These are phyloP conservation scores for Persicaria tinctoria DNA, from an alignment of 148 eudicot species.

Conservation along the genomic window DNA sequence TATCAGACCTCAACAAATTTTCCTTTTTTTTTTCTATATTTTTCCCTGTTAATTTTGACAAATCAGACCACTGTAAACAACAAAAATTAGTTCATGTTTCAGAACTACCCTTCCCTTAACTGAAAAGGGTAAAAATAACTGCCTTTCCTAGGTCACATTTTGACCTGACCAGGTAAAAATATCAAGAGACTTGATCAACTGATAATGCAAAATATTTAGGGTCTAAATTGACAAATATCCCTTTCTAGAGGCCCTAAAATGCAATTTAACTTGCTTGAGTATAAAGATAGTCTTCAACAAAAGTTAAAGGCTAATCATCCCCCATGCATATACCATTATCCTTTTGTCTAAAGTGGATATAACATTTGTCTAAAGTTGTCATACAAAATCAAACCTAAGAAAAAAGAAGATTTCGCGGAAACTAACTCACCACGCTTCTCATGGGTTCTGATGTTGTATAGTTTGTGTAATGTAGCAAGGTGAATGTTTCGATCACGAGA, in stretches of 20 bases:
- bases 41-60: background rate
- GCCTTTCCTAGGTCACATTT: background rate
- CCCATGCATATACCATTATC: background rate
- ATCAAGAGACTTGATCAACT: no score
- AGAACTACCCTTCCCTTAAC: background rate
- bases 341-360: constrained; percentile 2
- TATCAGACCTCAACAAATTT: background rate
- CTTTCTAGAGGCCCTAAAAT: background rate
- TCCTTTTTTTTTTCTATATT: background rate
- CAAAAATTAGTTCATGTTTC: background rate
- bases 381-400: background rate
- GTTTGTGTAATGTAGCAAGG: constrained; percentile 34
- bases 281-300: background rate
- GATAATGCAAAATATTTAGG: no score
- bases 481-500: constrained; percentile 59
- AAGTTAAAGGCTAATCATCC: constrained; percentile 10
- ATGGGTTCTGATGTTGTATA: background rate
- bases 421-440: background rate
- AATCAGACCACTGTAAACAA: background rate
- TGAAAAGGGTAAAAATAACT: background rate
- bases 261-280: constrained; percentile 1
- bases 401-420: background rate
- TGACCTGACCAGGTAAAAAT: background rate
- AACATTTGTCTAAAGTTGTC: no score
- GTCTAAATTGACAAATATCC: background rate